Evolutionary conservation across 495 filamentous ascomycete species (phyloP).

Genomic region (Venustampulla echinocandica): DNA sequence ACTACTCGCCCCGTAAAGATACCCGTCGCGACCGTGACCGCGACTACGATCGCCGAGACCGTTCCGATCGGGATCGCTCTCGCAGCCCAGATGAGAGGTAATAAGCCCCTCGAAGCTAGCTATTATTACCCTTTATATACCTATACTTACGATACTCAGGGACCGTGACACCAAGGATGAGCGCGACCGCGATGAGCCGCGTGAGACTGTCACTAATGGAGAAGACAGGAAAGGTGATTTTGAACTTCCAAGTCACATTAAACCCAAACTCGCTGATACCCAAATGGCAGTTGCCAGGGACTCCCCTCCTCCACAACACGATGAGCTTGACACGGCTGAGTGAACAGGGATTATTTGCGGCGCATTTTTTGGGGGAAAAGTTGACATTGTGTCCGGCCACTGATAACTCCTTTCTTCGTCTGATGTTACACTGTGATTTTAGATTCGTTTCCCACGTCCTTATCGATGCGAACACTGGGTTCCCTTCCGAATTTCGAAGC

Average conservation of each 20-base stretch:
- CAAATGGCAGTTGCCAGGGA: constrained; percentile 43
- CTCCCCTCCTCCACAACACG: constrained; percentile 75
- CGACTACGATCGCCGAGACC: constrained; percentile 69
- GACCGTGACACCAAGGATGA: constrained; percentile 46
- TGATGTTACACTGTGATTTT: constrained; percentile 24
- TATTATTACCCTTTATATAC: background rate
- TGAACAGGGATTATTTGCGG: constrained; percentile 33
- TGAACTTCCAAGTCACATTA: constrained; percentile 21
- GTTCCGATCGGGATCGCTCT: constrained; percentile 52
- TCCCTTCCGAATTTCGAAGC: background rate
- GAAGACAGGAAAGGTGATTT: constrained; percentile 82
- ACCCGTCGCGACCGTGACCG: constrained; percentile 81
- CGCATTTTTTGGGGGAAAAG: constrained; percentile 15
- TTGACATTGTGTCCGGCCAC: constrained; percentile 10
- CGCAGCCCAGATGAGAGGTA: constrained; percentile 64
- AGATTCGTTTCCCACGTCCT: constrained; percentile 14
- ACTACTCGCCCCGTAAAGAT: constrained; percentile 86
- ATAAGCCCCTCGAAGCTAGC: constrained; percentile 23
- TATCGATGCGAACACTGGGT: constrained; percentile 10
- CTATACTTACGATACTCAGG: constrained; percentile 22
- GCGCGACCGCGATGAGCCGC: constrained; percentile 50
- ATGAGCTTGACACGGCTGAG: constrained; percentile 96
- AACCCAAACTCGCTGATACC: constrained; percentile 17
- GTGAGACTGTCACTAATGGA: constrained; percentile 61
- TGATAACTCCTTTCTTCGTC: constrained; percentile 18